Evolutionary conservation across 305 asterid genomes (phyloP), one percentile per base, ranked within the genome.

Genomic region (Fraxinus platypoda): DNA sequence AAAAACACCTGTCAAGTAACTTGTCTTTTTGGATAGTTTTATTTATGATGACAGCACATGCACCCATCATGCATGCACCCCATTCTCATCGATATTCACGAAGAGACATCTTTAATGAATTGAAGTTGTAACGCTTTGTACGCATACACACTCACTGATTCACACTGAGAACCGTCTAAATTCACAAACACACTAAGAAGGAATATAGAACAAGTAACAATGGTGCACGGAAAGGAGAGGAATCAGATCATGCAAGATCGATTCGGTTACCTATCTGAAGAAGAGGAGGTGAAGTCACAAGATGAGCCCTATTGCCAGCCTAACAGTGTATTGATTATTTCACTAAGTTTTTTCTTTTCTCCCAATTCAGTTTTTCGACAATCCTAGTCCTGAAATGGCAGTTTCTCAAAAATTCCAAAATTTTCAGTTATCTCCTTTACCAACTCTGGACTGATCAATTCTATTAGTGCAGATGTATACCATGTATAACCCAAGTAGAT

Each of bases 1-100:
- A 13, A 64, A 30, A 12, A 70, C 75, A 70, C 75, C 23, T 70
- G 75, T 70, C 37, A 70, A 30, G 38, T 30, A 30, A 30, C 75
- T 70, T 70, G 11, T 28, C 23, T 12, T 30, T 70, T 30, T 70
- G 21, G 41, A 4, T 6, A 8, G 75, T 70, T 28, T 70, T 15
- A 70, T 70, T 70, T 70, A 70, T 70, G 75, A 70, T 30, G 75
- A 70, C 75, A 28, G 75, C 38, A 15, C 75, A 70, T 6, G 30
- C 75, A 70, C 30, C 13, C 75, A 17, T 70, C 38, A 26, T 15
- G 8, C 35, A 12, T 70, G 11, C 23, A 30, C 75, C 75, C 73
- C 41, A 6, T 70, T 70, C 75, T 30, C 75, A 70, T 70, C 17
- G 75, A 70, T 70, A 30, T 70, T 70, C 28, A 30, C 41, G 75